A percentile compares a stretch with the other conserved stretches of the same genome.
Conservation (phyloP, 139 green algal species). For the Spirogloea muscicola region DNA sequence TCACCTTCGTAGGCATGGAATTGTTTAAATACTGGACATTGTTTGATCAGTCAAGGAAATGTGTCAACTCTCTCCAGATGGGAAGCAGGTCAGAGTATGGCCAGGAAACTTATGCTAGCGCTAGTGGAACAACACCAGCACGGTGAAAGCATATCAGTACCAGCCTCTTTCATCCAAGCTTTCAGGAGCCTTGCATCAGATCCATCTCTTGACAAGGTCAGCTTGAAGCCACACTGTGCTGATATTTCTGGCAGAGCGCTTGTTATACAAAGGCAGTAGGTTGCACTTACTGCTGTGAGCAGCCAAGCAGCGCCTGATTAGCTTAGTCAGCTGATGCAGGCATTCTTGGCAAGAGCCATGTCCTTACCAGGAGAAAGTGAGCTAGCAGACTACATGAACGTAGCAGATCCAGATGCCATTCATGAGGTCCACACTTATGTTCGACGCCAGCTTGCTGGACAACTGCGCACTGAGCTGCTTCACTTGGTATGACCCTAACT, state of each 20-base stretch:
- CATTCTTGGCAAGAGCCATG: slow-evolving; percentile 57
- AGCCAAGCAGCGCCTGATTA: no score
- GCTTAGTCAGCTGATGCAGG: no score
- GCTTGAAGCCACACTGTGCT: no score
- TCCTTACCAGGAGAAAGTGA: slow-evolving; percentile 66
- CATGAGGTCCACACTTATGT: slow-evolving; percentile 69
- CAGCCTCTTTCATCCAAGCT: slow-evolving; percentile 25
- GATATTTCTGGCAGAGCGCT: no score
- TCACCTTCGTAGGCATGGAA: no score
- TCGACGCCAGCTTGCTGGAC: slow-evolving; percentile 62
- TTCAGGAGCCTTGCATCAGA: slow-evolving; percentile 21
- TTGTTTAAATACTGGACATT: no score
- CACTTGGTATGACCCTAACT: no score
- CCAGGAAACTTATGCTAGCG: slow-evolving; percentile 66
- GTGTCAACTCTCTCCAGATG: slow-evolving; percentile 19
- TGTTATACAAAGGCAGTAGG: no score
- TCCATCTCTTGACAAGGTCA: slow-evolving; percentile 19
- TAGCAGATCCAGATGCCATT: slow-evolving; percentile 62
- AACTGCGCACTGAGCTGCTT: slow-evolving; percentile 72
- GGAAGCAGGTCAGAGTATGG: slow-evolving; percentile 80
- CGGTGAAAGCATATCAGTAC: slow-evolving; percentile 25
- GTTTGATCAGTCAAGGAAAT: no score
- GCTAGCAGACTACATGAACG: slow-evolving; percentile 67
- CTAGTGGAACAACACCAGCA: slow-evolving; percentile 49
- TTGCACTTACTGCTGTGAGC: no score